Base-by-base conservation (phyloP, 306 rosid genomes). In the Vigna unguiculata region DNA sequence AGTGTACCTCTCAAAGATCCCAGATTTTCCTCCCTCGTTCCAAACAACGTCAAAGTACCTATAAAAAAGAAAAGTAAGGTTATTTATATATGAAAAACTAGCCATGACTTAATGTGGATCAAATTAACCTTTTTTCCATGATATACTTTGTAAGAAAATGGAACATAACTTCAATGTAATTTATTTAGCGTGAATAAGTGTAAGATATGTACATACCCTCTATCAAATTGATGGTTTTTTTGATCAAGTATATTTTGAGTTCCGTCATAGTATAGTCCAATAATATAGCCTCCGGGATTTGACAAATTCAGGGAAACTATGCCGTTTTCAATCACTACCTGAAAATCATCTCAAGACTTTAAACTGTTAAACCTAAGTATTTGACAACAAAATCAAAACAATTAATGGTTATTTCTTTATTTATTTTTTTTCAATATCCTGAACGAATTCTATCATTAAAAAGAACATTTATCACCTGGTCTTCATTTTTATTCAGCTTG, bases 11-110 rank as follows among this genome's bases (percentile, higher is more conserved):
- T 87, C 82, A 22, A 68, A 53, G 5, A 0, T 0, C 19, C 14
- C 59, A 14, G 1, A 2, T 2, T 22, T 13, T 51, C 25, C 76
- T 14, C 40, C 71, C n/a, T 25, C 7, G 4, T 66, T 80, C 88
- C 96, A 90, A 41, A 78, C 91, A 16, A 85, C 82, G 59, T 93
- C 96, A 57, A 87, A 80, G 74, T 93, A 93, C 82, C 98, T 93
- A 22, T 34, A 51, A 68, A 51, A 52, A 68, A 57, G 4, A 64
- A 64, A 57, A 19, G 22, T 20, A 3, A 17, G 41, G 51, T 28
- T 69, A 41, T 54, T 0, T 9, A 40, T 36, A 40, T 5, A 30
- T 30, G 6, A 4, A 0, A 30, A 30, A 30, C 34, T 25, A 3
- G 30, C 30, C 2, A 25, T 25, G 4, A 25, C 4, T 25, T 25